These are phyloP conservation scores for Mycena rebaudengoi DNA, from an alignment of 768 basidiomycete genomes.

Conservation along the genomic window DNA sequence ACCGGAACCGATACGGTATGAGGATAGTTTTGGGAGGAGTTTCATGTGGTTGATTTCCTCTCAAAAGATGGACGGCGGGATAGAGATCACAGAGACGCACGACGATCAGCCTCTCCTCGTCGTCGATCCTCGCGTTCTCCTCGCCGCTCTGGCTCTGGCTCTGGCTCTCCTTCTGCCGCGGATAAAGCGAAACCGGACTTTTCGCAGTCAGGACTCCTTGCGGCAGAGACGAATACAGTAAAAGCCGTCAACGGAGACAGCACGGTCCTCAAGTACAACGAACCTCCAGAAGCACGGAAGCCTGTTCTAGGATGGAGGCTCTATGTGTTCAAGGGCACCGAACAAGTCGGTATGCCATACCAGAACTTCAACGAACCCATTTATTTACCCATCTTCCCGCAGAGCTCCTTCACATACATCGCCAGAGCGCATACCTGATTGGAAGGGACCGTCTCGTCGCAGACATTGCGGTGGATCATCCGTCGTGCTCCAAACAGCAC, in stretches of 20 bases:
- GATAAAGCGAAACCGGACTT: constrained; percentile 91
- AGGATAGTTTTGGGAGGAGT: constrained; percentile 33
- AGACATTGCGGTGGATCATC: constrained; percentile 92
- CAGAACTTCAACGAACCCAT: not conserved
- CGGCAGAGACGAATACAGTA: constrained; percentile 95
- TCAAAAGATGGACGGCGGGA: constrained; percentile 37
- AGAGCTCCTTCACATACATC: constrained; percentile 93
- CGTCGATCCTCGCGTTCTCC: constrained; percentile 50
- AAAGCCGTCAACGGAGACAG: constrained; percentile 76
- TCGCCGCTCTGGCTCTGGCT: constrained; percentile 48
- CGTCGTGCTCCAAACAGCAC: constrained; percentile 98
- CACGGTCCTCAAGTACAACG: constrained; percentile 95
- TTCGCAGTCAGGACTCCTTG: constrained; percentile 85
- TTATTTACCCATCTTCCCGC: not conserved
- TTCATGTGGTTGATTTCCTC: no score
- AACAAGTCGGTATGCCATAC: constrained; percentile 81
- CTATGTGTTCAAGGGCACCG: constrained; percentile 96
- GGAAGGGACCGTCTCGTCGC: constrained; percentile 89
- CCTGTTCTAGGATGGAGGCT: constrained; percentile 90
- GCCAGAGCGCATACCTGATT: constrained; percentile 94
- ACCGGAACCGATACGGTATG: constrained; percentile 52
- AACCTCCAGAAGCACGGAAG: constrained; percentile 97
- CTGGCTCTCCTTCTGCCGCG: constrained; percentile 54
- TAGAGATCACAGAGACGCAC: constrained; percentile 38
- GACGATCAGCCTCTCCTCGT: constrained; percentile 73